phyloP scores from a whole-genome alignment of 2,329 filamentous ascomycete species.

The Stagonosporopsis cucurbitacearum region DNA sequence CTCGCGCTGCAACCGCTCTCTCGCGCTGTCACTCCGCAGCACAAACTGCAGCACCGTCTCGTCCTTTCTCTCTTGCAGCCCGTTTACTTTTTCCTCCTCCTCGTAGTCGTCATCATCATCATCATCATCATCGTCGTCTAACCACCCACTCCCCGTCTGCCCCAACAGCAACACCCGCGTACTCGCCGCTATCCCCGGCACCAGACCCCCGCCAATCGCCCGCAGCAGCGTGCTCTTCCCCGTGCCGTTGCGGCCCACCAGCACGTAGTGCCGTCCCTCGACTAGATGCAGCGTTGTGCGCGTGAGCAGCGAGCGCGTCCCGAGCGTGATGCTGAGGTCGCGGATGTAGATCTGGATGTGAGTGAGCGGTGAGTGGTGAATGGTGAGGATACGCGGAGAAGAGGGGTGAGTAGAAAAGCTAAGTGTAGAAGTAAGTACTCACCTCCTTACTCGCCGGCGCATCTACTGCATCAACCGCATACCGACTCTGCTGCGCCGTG shows the following conservation, averaged over 20 bases:
- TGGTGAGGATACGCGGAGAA: background rate
- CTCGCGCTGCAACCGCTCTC: constrained; percentile 66
- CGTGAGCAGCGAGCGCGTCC: constrained; percentile 69
- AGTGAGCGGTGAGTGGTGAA: constrained; percentile 1
- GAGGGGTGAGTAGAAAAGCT: background rate
- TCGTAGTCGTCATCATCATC: too few species aligned
- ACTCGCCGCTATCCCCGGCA: constrained; percentile 65
- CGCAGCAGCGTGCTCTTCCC: constrained; percentile 81
- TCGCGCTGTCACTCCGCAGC: constrained; percentile 58
- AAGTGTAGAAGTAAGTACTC: background rate
- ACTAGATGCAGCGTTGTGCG: constrained; percentile 76
- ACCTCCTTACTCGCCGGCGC: constrained; percentile 49
- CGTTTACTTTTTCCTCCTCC: constrained; percentile 43
- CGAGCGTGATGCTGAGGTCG: constrained; percentile 72
- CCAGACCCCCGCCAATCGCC: constrained; percentile 77
- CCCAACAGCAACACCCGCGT: constrained; percentile 46
- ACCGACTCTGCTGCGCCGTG: constrained; percentile 49
- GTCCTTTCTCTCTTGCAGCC: constrained; percentile 23
- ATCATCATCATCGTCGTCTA: too few species aligned
- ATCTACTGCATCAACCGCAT: constrained; percentile 48
- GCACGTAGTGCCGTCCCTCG: constrained; percentile 74
- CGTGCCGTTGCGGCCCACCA: constrained; percentile 80
- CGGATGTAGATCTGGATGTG: constrained; percentile 59
- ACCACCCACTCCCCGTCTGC: constrained; percentile 44
- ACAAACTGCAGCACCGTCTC: constrained; percentile 71